Evolutionary conservation across 2,329 filamentous ascomycete genomes (phyloP).

Genomic region (Colletotrichum siamense): DNA sequence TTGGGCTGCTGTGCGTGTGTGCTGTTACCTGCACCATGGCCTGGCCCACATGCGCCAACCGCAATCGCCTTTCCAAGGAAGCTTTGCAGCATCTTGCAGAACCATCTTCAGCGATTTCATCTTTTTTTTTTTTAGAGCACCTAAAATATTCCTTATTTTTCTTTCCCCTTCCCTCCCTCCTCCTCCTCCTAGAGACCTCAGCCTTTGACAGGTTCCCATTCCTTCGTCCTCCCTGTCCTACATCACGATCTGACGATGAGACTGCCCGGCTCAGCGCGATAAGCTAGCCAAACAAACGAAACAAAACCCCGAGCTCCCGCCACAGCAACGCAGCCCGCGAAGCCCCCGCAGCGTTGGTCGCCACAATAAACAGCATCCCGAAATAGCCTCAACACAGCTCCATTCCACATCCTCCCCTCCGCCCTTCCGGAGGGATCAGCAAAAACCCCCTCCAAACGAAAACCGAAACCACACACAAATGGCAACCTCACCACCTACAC

Average conservation of each 20-base stretch:
- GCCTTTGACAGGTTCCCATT: background rate
- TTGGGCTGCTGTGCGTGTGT: background rate
- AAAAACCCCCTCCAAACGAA: background rate
- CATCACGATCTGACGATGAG: background rate
- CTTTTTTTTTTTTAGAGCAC: background rate
- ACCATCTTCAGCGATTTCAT: constrained; percentile 7
- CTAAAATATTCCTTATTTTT: background rate
- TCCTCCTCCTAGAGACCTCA: background rate
- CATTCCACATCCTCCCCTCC: background rate
- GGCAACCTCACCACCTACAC: constrained; percentile 18
- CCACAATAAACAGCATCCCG: background rate
- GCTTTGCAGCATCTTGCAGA: constrained; percentile 3
- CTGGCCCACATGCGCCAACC: background rate
- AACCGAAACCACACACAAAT: background rate
- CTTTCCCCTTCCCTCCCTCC: background rate
- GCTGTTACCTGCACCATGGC: background rate
- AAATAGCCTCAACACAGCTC: background rate
- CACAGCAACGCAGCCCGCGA: background rate
- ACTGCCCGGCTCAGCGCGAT: background rate
- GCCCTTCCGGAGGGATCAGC: background rate
- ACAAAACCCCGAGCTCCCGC: background rate
- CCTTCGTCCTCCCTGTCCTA: background rate
- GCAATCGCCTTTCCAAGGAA: background rate
- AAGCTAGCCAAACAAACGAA: background rate
- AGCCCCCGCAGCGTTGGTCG: background rate